phyloP scores from a whole-genome alignment of 1,139 yeast species.

The Saccharomycopsis crataegensis region DNA sequence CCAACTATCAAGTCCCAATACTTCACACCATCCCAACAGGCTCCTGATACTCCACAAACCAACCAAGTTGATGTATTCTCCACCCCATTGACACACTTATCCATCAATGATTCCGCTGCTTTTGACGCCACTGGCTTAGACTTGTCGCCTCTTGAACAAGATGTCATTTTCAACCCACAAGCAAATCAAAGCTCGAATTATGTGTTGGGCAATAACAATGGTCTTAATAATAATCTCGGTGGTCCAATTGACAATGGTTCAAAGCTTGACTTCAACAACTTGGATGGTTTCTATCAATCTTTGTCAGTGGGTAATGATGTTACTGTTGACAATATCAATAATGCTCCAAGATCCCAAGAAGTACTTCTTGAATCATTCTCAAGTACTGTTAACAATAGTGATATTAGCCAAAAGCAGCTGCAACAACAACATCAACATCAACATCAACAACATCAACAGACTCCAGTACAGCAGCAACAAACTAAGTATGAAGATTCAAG shows the following conservation, averaged over 20 bases:
- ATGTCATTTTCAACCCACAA: neutral
- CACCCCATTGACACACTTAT: conserved; percentile 18
- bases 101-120: neutral
- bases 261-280: conserved; percentile 9
- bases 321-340: neutral
- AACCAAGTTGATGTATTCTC: conserved; percentile 10
- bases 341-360: conserved; percentile 16
- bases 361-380: conserved; percentile 5
- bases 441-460: neutral
- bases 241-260: neutral
- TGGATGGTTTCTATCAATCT: conserved; percentile 8
- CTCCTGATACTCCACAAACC: conserved; percentile 16
- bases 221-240: too few relatives aligned
- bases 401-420: neutral
- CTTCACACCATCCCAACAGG: conserved; percentile 4
- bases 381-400: neutral
- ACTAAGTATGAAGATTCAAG: too few relatives aligned
- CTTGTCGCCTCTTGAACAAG: conserved; percentile 18
- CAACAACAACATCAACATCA: too few relatives aligned
- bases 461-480: too few relatives aligned
- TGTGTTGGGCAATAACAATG: conserved; percentile 1
- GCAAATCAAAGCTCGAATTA: conserved; percentile 1
- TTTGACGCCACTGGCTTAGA: conserved; percentile 13
- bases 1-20: neutral
- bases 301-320: neutral